phyloP scores from a whole-genome alignment of 108 stramenopile genomes.

The Pseudonitzschia multiseries region DNA sequence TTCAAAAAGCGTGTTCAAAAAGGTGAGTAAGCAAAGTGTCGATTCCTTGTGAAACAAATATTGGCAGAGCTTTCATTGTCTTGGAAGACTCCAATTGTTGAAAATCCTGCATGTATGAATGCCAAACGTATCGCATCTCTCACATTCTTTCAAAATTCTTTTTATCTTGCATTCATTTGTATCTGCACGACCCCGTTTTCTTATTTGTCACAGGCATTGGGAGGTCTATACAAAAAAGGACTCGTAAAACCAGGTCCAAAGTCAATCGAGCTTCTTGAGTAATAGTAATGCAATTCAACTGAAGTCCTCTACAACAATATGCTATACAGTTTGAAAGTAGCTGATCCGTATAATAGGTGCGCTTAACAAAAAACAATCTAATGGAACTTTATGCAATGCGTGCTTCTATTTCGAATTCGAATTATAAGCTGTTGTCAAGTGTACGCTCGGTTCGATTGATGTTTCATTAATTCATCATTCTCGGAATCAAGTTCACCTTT shows the following conservation, averaged over 20 bases:
- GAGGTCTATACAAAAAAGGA: slow-evolving; percentile 65
- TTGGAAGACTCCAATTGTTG: background rate
- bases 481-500: slow-evolving; percentile 82
- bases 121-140: background rate
- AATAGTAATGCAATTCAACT: slow-evolving; percentile 52
- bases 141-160: background rate
- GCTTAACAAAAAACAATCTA: too few species aligned
- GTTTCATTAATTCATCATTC: slow-evolving; percentile 71
- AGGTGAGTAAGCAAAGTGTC: background rate
- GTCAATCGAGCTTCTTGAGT: slow-evolving; percentile 48
- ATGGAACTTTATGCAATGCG: background rate
- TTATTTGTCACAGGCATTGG: slow-evolving; percentile 48
- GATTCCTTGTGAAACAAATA: too few species aligned
- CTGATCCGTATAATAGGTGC: too few species aligned
- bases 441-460: background rate
- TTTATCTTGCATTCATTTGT: background rate
- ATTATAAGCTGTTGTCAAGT: background rate
- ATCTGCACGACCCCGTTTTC: background rate
- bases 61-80: background rate
- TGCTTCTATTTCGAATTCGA: too few species aligned
- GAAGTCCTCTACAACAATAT: too few species aligned
- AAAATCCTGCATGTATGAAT: background rate
- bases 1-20: slow-evolving; percentile 44
- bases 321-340: too few species aligned
- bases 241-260: slow-evolving; percentile 54